phyloP scores from a whole-genome alignment of 148 eudicot species.

The Rhododendron williamsianum region DNA sequence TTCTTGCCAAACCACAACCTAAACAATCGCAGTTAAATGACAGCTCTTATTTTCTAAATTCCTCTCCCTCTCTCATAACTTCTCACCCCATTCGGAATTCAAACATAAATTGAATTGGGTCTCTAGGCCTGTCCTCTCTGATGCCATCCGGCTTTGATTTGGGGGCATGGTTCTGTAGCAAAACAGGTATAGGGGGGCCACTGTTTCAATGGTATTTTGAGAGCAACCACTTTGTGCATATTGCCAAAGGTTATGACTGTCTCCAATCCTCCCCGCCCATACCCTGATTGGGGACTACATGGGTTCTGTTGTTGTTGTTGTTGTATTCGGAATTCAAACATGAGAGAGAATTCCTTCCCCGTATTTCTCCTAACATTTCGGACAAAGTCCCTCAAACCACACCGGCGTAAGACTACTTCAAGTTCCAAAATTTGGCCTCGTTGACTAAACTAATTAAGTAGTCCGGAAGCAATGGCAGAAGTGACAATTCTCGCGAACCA shows the following conservation, averaged over 20 bases:
- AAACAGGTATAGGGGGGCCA: neutral
- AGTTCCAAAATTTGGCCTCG: neutral
- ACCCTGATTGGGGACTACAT: too few species aligned
- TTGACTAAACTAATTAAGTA: neutral
- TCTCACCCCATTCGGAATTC: neutral
- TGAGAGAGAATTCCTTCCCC: neutral
- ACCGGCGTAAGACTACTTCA: neutral
- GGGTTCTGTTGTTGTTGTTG: too few species aligned
- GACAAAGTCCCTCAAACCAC: neutral
- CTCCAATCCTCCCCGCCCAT: too few species aligned
- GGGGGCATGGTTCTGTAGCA: neutral
- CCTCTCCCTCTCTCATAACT: too few species aligned
- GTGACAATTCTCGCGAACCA: neutral
- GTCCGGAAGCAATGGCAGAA: neutral
- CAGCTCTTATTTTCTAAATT: too few species aligned
- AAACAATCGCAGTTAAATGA: neutral
- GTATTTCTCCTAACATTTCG: neutral
- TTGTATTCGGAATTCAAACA: neutral
- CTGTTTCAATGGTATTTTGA: too few species aligned
- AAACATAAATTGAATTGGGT: neutral
- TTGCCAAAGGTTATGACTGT: too few species aligned
- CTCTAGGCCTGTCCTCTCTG: too few species aligned
- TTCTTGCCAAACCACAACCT: neutral
- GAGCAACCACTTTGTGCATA: too few species aligned
- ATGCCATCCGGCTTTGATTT: too few species aligned